These are phyloP conservation scores for Spathaspora boniae DNA, from an alignment of 805 yeast genomes.

Conservation along the genomic window DNA sequence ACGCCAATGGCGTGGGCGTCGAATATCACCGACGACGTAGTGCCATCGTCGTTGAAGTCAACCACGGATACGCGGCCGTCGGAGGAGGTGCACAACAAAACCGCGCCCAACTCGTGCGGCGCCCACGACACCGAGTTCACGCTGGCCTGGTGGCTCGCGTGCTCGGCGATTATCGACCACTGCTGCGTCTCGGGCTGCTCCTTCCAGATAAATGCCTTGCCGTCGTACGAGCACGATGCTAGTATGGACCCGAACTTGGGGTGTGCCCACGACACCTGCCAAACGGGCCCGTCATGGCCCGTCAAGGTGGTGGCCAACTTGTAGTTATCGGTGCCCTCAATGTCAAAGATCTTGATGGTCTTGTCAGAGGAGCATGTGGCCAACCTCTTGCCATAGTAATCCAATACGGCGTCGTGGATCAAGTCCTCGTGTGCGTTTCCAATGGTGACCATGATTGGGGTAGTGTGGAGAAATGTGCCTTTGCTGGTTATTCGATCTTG, in stretches of 20 bases:
- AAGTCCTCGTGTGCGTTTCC: conserved; percentile 89
- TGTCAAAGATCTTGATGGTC: conserved; percentile 90
- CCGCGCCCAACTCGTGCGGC: conserved; percentile 94
- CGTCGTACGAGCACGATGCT: conserved; percentile 95
- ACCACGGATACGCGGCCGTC: conserved; percentile 91
- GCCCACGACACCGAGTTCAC: conserved; percentile 97
- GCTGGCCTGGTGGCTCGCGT: conserved; percentile 85
- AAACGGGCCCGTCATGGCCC: conserved; percentile 97
- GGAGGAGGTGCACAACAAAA: conserved; percentile 83
- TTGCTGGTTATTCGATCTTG: no score
- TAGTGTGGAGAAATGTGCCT: no score
- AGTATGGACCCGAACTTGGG: conserved; percentile 94
- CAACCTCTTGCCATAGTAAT: conserved; percentile 91
- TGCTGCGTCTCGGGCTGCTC: conserved; percentile 73
- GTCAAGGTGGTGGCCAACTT: conserved; percentile 77
- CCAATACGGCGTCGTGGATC: conserved; percentile 95
- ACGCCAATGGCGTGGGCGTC: conserved; percentile 92
- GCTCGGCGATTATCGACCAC: conserved; percentile 87
- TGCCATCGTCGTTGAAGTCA: conserved; percentile 88
- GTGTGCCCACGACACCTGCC: conserved; percentile 99
- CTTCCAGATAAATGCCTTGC: conserved; percentile 91
- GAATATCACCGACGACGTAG: conserved; percentile 58
- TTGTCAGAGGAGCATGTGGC: conserved; percentile 97
- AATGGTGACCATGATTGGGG: conserved; percentile 84
- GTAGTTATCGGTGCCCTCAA: conserved; percentile 77